phyloP scores from a whole-genome alignment of 208 protist genomes.

The Endotrypanum monterogeii region DNA sequence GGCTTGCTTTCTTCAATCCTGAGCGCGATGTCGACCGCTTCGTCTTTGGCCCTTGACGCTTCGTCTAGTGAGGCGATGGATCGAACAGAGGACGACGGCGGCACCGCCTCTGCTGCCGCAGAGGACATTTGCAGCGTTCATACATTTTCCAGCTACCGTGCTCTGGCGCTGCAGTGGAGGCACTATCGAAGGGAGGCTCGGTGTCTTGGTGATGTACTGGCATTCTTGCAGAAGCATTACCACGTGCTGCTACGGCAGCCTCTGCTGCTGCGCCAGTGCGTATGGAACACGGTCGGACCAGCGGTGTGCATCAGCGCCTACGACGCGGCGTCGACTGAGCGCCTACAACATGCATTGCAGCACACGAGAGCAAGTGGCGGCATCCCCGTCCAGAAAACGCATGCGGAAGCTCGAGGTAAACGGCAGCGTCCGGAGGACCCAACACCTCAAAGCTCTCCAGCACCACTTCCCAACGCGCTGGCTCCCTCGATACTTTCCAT shows the following conservation, averaged over 20 bases:
- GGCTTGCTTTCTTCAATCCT: slow-evolving; percentile 40
- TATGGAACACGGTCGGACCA: slow-evolving; percentile 46
- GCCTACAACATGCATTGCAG: slow-evolving; percentile 7
- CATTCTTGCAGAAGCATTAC: slow-evolving; percentile 61
- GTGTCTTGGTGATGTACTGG: slow-evolving; percentile 35
- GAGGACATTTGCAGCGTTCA: neutral
- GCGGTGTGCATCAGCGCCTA: slow-evolving; percentile 45
- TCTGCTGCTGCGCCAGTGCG: slow-evolving; percentile 62
- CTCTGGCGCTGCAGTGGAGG: slow-evolving; percentile 24
- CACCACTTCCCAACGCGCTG: neutral
- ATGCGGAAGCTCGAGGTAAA: neutral
- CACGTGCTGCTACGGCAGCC: slow-evolving; percentile 66
- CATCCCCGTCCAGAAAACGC: neutral
- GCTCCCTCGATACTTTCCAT: neutral
- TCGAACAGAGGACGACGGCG: neutral
- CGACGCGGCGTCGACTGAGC: slow-evolving; percentile 18
- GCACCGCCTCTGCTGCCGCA: too few species aligned
- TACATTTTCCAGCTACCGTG: neutral
- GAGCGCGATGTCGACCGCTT: slow-evolving; percentile 10
- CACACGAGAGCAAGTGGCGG: neutral
- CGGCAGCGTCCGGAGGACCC: neutral
- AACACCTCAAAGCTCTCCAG: neutral
- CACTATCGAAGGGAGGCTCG: slow-evolving; percentile 22
- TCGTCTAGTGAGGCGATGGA: too few species aligned
- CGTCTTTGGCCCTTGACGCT: neutral